phyloP scores from a whole-genome alignment of 2,329 filamentous ascomycete genomes.

The Xylariales sp. region DNA sequence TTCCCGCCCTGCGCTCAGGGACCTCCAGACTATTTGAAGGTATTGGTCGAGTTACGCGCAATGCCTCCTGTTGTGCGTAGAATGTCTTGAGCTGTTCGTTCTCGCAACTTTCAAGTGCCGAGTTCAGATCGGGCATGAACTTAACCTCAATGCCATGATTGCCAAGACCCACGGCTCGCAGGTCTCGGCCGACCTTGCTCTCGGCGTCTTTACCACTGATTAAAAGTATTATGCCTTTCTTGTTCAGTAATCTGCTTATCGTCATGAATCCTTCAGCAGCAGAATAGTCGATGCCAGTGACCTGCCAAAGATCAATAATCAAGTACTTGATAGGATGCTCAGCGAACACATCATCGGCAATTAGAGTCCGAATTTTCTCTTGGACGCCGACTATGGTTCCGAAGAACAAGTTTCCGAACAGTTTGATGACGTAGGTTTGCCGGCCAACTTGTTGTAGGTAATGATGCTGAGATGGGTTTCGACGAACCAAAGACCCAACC shows the following conservation, averaged over 20 bases:
- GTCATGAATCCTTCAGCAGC: conserved; percentile 93
- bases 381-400: conserved; percentile 96
- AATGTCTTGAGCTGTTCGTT: conserved; percentile 85
- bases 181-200: conserved; percentile 69
- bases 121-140: conserved; percentile 86
- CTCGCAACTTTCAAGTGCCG: conserved; percentile 88
- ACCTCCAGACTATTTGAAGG: conserved; percentile 44
- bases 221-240: conserved; percentile 74
- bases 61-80: conserved; percentile 64
- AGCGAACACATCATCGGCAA: conserved; percentile 77
- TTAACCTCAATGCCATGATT: conserved; percentile 69
- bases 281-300: conserved; percentile 92
- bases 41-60: conserved; percentile 40
- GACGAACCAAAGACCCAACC: conserved; percentile 85
- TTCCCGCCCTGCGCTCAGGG: conserved; percentile 32
- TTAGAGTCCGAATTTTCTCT: conserved; percentile 74
- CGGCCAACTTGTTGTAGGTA: conserved; percentile 81
- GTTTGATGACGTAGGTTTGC: conserved; percentile 87
- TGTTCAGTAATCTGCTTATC: conserved; percentile 77
- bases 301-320: conserved; percentile 82
- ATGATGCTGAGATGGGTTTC: conserved; percentile 82
- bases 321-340: conserved; percentile 81
- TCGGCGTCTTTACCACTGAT: conserved; percentile 78
- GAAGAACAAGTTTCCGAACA: conserved; percentile 96
- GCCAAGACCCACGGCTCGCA: conserved; percentile 80